Evolutionary conservation across 805 yeast species (phyloP).

Genomic region (Debaryomyces hansenii): DNA sequence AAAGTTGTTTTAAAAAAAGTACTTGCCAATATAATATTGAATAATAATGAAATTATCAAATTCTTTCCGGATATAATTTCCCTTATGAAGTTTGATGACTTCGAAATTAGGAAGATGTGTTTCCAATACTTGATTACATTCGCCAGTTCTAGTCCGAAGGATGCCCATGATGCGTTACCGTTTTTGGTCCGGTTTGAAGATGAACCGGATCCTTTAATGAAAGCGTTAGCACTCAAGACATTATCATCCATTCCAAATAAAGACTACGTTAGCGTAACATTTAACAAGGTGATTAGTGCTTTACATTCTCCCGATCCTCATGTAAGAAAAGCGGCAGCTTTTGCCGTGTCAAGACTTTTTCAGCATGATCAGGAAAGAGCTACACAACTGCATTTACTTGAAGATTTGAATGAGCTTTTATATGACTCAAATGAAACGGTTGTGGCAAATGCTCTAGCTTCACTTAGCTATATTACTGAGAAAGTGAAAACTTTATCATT

Average conservation of each 20-base stretch:
- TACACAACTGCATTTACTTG: conserved; percentile 43
- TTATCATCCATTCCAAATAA: conserved; percentile 57
- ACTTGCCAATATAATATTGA: conserved; percentile 80
- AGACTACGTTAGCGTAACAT: conserved; percentile 49
- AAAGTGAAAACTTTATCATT: conserved; percentile 49
- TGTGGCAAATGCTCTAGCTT: conserved; percentile 70
- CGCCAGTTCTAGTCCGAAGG: conserved; percentile 57
- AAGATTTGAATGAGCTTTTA: conserved; percentile 50
- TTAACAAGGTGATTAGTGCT: conserved; percentile 34
- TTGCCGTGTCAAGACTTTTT: conserved; percentile 66
- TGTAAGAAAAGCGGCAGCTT: conserved; percentile 70
- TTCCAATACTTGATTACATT: conserved; percentile 64
- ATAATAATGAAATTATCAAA: conserved; percentile 71
- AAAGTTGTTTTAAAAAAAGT: conserved; percentile 58
- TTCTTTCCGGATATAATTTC: conserved; percentile 63
- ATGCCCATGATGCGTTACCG: conserved; percentile 55
- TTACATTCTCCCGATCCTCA: conserved; percentile 52
- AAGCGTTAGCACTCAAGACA: conserved; percentile 65
- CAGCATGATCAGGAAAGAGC: conserved; percentile 52
- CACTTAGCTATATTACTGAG: conserved; percentile 65
- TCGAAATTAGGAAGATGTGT: conserved; percentile 71
- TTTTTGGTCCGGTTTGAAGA: conserved; percentile 53
- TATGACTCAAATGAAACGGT: conserved; percentile 60
- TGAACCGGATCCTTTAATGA: conserved; percentile 46
- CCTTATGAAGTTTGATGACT: conserved; percentile 56